Conservation (phyloP, 2,329 filamentous ascomycete genomes). For the Didymosphaeria variabile region DNA sequence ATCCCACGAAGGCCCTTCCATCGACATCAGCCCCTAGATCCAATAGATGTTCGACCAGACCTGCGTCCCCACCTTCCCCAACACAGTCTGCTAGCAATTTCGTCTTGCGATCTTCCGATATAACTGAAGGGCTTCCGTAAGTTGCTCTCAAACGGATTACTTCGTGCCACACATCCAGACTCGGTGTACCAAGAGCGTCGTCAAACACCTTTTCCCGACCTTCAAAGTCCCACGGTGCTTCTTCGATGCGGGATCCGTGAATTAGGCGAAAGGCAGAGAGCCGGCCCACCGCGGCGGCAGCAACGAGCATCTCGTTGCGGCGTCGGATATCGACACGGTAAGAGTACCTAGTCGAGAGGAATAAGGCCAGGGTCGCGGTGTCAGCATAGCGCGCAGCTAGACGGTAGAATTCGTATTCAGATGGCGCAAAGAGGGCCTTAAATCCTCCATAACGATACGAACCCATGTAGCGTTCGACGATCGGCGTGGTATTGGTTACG, state of each 20-base stretch:
- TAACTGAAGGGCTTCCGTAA: background rate
- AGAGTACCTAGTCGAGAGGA: background rate
- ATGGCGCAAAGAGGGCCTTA: background rate
- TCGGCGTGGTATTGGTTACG: conserved; percentile 2
- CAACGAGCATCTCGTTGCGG: conserved; percentile 1
- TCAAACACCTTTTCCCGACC: background rate
- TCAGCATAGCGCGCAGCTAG: background rate
- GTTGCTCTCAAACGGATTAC: background rate
- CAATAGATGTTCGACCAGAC: background rate
- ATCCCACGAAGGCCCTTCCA: background rate
- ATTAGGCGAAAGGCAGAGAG: background rate
- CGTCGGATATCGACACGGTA: background rate
- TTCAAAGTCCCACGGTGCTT: background rate
- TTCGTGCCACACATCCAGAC: background rate
- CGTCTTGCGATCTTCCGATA: background rate
- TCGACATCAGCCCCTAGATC: conserved; percentile 1
- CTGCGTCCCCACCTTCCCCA: background rate
- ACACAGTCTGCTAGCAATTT: background rate
- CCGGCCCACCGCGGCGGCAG: background rate
- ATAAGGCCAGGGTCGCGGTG: background rate
- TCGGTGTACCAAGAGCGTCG: background rate
- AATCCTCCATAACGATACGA: background rate
- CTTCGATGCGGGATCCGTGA: background rate
- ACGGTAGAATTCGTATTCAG: background rate
- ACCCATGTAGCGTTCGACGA: conserved; percentile 1